These are phyloP conservation scores for Paecilomyces niveus DNA, from an alignment of 2,329 filamentous ascomycete genomes.

Conservation along the genomic window DNA sequence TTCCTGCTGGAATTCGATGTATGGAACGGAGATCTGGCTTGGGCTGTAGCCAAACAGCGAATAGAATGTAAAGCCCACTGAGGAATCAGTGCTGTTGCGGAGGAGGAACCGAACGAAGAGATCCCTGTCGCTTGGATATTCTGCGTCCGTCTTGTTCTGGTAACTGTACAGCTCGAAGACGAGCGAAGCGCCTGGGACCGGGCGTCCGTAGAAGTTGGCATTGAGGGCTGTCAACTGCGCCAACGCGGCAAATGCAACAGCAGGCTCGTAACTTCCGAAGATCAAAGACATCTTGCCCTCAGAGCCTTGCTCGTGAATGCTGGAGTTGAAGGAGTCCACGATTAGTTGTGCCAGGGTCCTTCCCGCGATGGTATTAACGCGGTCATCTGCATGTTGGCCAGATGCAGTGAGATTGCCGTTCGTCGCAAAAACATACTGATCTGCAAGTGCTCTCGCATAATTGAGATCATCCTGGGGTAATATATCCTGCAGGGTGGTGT, in stretches of 20 bases:
- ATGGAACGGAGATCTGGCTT: conserved; percentile 40
- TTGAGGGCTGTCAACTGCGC: conserved; percentile 31
- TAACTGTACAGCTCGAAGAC: conserved; percentile 48
- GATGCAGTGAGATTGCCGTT: conserved; percentile 38
- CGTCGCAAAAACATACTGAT: conserved; percentile 41
- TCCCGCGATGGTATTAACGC: conserved; percentile 35
- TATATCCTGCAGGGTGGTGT: conserved; percentile 32
- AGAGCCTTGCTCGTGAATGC: conserved; percentile 30
- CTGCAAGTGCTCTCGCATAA: conserved; percentile 40
- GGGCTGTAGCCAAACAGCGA: conserved; percentile 46
- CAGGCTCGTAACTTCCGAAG: conserved; percentile 44
- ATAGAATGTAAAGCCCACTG: conserved; percentile 31
- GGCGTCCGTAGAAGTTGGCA: conserved; percentile 43
- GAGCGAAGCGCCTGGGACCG: conserved; percentile 42
- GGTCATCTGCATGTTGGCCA: conserved; percentile 15
- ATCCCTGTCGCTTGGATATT: conserved; percentile 37
- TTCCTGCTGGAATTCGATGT: conserved; percentile 43
- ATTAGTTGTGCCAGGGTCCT: conserved; percentile 35
- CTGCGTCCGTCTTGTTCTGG: conserved; percentile 19
- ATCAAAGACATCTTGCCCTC: conserved; percentile 40
- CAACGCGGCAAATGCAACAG: conserved; percentile 46
- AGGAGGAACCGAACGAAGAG: conserved; percentile 51
- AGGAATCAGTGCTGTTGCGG: conserved; percentile 46
- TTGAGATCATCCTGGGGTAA: conserved; percentile 24
- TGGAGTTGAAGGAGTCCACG: conserved; percentile 30